A percentile compares a stretch with the other conserved stretches of the same genome.
Conservation (phyloP, 352 stramenopile species). For the Phytopythium oedochilum region DNA sequence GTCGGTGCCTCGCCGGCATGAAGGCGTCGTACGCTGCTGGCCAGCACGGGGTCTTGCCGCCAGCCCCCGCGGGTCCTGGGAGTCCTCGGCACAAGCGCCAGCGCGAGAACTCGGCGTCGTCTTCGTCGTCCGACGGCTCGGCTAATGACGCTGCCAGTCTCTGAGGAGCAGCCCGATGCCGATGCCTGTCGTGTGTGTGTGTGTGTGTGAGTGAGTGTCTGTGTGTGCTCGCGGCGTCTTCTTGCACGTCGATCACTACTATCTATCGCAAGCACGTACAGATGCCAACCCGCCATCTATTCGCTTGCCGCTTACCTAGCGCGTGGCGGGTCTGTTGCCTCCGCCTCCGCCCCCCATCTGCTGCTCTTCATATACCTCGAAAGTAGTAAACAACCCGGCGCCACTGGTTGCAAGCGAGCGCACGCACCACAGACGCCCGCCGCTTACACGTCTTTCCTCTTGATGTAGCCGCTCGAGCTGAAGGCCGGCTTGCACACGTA, state of each 20-base stretch:
- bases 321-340: background rate
- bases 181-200: too few species aligned
- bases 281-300: background rate
- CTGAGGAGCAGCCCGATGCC: background rate
- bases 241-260: background rate
- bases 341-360: too few species aligned
- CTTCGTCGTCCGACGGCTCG: slow-evolving; percentile 27
- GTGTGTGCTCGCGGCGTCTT: too few species aligned
- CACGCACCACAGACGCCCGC: background rate
- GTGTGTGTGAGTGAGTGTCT: too few species aligned
- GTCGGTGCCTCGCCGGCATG: slow-evolving; percentile 90
- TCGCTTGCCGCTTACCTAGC: too few species aligned
- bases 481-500: slow-evolving; percentile 87
- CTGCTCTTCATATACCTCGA: background rate
- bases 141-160: background rate
- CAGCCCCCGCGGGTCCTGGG: background rate
- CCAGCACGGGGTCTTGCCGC: slow-evolving; percentile 20
- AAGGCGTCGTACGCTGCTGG: slow-evolving; percentile 83
- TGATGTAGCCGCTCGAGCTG: slow-evolving; percentile 84
- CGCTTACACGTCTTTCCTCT: slow-evolving; percentile 30
- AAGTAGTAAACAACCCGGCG: too few species aligned
- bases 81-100: slow-evolving; percentile 25
- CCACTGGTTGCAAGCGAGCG: too few species aligned
- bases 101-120: slow-evolving; percentile 30
- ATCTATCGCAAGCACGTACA: background rate